Evolutionary conservation across 345 rosid species (phyloP).

Genomic region (Rhodamnia rubescens): DNA sequence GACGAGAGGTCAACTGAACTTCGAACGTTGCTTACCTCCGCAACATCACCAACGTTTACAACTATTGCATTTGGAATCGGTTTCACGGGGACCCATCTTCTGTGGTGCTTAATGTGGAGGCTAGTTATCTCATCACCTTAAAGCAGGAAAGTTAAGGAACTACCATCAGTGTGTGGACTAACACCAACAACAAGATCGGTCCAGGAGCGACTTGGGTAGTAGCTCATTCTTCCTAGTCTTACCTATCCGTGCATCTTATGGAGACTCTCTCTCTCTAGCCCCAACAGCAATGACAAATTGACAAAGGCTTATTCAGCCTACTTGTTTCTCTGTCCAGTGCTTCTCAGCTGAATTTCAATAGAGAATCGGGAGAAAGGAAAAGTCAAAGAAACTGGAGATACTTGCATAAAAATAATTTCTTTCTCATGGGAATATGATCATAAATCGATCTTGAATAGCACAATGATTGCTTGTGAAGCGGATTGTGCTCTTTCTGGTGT

Average conservation of each 20-base stretch:
- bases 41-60: slow-evolving; percentile 12
- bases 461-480: neutral
- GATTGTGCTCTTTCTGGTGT: neutral
- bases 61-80: slow-evolving; percentile 14
- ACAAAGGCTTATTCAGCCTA: neutral
- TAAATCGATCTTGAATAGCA: neutral
- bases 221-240: slow-evolving; percentile 13
- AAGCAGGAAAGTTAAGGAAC: slow-evolving; percentile 9
- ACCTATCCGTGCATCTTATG: slow-evolving; percentile 2
- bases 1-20: neutral
- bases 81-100: slow-evolving; percentile 16
- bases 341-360: slow-evolving; percentile 8
- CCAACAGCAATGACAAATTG: slow-evolving; percentile 2
- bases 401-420: neutral
- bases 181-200: slow-evolving; percentile 11
- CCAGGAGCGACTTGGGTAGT: slow-evolving; percentile 16
- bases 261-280: slow-evolving; percentile 2
- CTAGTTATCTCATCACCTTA: slow-evolving; percentile 16
- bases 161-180: slow-evolving; percentile 11
- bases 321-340: neutral
- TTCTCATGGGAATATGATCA: neutral
- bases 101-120: slow-evolving; percentile 15
- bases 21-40: neutral
- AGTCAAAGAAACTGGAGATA: neutral
- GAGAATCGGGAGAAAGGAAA: neutral